Percentiles rank a stretch among this genome's conserved stretches.
Conservation (phyloP, 1,284 basidiomycete species). For the Termitomyces sp. region DNA sequence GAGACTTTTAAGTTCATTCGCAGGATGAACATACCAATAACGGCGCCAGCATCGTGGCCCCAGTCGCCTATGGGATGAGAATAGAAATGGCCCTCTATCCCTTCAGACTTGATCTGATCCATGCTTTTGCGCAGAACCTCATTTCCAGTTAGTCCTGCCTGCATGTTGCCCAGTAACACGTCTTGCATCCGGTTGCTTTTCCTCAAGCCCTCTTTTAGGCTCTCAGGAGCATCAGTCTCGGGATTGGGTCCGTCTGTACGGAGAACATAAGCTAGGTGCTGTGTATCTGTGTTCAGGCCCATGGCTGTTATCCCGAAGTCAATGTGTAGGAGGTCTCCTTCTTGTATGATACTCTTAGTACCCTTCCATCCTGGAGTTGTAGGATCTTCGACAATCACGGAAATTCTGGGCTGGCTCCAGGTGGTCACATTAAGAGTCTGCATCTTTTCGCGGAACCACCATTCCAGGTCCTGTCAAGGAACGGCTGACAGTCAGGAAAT, state of each 20-base stretch:
- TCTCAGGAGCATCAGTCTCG: slow-evolving; percentile 37
- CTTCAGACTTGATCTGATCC: slow-evolving; percentile 37
- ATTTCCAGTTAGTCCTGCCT: slow-evolving; percentile 42
- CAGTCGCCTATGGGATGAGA: slow-evolving; percentile 53
- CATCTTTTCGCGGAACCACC: slow-evolving; percentile 54
- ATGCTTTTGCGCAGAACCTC: slow-evolving; percentile 37
- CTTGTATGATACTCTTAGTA: slow-evolving; percentile 34
- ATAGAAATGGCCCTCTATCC: slow-evolving; percentile 45
- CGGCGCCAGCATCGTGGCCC: slow-evolving; percentile 49
- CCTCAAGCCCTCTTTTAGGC: slow-evolving; percentile 38
- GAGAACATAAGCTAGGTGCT: slow-evolving; percentile 52
- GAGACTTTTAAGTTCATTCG: not conserved
- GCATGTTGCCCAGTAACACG: slow-evolving; percentile 40
- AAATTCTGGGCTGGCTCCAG: slow-evolving; percentile 49
- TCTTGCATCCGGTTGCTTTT: slow-evolving; percentile 50
- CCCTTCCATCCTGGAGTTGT: slow-evolving; percentile 44
- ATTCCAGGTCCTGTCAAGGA: slow-evolving; percentile 37
- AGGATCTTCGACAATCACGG: slow-evolving; percentile 35
- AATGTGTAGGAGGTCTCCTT: slow-evolving; percentile 48
- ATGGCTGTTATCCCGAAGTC: slow-evolving; percentile 52
- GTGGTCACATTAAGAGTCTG: slow-evolving; percentile 42
- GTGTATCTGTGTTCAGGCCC: slow-evolving; percentile 52
- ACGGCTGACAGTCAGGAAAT: not conserved
- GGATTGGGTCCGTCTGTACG: slow-evolving; percentile 26
- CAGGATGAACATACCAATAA: slow-evolving; percentile 35